Conservation (phyloP, 331 rosid species). For the Acacia pycnantha region DNA sequence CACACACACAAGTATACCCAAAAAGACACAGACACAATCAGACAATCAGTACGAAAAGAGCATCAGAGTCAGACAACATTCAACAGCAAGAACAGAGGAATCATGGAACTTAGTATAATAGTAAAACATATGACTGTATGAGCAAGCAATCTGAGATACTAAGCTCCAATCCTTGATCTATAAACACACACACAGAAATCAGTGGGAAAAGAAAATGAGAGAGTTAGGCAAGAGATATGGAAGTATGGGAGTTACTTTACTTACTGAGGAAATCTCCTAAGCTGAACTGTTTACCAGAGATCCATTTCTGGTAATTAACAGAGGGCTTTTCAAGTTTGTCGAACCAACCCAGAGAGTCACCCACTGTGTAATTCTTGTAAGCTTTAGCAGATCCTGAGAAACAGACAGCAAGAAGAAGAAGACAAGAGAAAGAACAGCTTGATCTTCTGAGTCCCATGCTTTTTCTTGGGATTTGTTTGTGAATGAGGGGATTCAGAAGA, state of each 20-base stretch:
- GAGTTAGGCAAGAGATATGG: neutral
- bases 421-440: slow-evolving; percentile 1
- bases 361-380: slow-evolving; percentile 88
- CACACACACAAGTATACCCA: no score
- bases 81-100: neutral
- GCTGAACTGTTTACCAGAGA: slow-evolving; percentile 56
- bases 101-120: neutral
- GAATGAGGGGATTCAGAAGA: neutral
- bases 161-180: neutral
- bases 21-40: neutral
- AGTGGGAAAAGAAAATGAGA: neutral
- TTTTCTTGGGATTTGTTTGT: slow-evolving; percentile 31
- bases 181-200: neutral
- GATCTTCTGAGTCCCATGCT: slow-evolving; percentile 38
- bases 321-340: slow-evolving; percentile 53
- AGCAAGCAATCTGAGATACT: neutral
- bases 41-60: neutral
- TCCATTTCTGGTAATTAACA: slow-evolving; percentile 78
- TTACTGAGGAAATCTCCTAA: slow-evolving; percentile 91
- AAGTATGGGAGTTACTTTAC: slow-evolving; percentile 28
- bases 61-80: neutral
- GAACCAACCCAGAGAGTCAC: slow-evolving; percentile 88
- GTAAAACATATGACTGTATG: neutral
- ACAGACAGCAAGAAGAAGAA: slow-evolving; percentile 1
- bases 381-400: slow-evolving; percentile 54